Evolutionary conservation across 257 asterid genomes (phyloP).

Genomic region (Buddleja alternifolia): DNA sequence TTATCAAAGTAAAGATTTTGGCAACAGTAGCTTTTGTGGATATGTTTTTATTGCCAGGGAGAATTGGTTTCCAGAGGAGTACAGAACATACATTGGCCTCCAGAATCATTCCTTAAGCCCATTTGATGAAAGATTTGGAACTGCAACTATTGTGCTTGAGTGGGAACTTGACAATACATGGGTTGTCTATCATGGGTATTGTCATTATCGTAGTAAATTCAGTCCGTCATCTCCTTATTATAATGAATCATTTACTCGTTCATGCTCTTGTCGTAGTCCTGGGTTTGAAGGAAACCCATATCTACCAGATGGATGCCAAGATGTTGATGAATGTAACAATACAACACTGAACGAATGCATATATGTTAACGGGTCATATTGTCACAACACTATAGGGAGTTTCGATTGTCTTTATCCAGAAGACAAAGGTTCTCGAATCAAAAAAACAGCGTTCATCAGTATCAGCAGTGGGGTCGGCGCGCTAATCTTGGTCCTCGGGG

Average conservation of each 20-base stretch:
- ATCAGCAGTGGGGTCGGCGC: neutral
- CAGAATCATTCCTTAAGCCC: too few species aligned
- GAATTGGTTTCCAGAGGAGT: too few species aligned
- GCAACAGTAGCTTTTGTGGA: too few species aligned
- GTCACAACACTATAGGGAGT: neutral
- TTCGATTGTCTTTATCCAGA: neutral
- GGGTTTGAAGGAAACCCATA: conserved; percentile 47
- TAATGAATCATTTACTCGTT: neutral
- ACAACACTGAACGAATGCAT: neutral
- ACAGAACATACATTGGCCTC: too few species aligned
- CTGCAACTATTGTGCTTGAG: too few species aligned
- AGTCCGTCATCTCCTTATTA: neutral
- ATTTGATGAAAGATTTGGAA: too few species aligned
- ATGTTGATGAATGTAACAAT: conserved; percentile 32
- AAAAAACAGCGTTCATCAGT: neutral
- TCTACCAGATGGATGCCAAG: conserved; percentile 35
- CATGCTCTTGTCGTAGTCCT: neutral
- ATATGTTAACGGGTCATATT: neutral
- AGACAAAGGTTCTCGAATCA: neutral
- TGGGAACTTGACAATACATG: too few species aligned
- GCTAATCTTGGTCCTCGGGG: neutral
- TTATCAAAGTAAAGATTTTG: too few species aligned
- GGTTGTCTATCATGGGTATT: too few species aligned
- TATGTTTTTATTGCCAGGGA: too few species aligned
- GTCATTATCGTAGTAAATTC: too few species aligned